Evolutionary conservation across 371 early-diverging fungal species (phyloP).

Genomic region (Mucor saturninus): DNA sequence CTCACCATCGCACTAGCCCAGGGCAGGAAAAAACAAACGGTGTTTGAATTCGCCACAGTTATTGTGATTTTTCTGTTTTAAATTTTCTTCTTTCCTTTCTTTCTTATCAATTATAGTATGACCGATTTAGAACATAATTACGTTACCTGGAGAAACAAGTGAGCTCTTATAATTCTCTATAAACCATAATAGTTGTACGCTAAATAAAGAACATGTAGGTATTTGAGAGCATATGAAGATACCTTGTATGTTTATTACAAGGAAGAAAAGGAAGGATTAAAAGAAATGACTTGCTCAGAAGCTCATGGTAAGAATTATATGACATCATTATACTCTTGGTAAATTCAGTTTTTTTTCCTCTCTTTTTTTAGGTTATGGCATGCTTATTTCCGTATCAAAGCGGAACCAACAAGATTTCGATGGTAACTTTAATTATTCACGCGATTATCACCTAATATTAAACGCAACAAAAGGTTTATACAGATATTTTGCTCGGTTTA

Average conservation of each 20-base stretch:
- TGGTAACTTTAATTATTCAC: conserved; percentile 28
- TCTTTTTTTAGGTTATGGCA: conserved; percentile 55
- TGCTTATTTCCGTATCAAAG: conserved; percentile 65
- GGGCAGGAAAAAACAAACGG: neutral
- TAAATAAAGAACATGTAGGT: conserved; percentile 24
- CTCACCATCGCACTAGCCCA: neutral
- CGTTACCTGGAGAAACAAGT: conserved; percentile 42
- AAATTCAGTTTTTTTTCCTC: too few species aligned
- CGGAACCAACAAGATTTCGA: conserved; percentile 66
- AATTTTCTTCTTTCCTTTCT: conserved; percentile 2
- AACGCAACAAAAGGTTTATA: conserved; percentile 41
- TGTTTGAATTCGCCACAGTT: conserved; percentile 11
- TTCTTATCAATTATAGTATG: conserved; percentile 24
- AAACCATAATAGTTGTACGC: neutral
- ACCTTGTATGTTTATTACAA: conserved; percentile 55
- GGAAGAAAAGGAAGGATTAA: conserved; percentile 41
- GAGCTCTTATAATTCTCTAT: neutral
- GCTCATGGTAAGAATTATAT: conserved; percentile 46
- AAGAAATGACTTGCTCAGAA: conserved; percentile 56
- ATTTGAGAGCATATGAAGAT: conserved; percentile 48
- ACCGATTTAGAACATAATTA: conserved; percentile 39
- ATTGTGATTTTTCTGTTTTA: neutral
- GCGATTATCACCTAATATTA: conserved; percentile 5
- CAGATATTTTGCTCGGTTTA: conserved; percentile 59
- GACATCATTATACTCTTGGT: neutral